Base-by-base conservation (phyloP, 495 filamentous ascomycete species). In the Aspergillus ellipticus region DNA sequence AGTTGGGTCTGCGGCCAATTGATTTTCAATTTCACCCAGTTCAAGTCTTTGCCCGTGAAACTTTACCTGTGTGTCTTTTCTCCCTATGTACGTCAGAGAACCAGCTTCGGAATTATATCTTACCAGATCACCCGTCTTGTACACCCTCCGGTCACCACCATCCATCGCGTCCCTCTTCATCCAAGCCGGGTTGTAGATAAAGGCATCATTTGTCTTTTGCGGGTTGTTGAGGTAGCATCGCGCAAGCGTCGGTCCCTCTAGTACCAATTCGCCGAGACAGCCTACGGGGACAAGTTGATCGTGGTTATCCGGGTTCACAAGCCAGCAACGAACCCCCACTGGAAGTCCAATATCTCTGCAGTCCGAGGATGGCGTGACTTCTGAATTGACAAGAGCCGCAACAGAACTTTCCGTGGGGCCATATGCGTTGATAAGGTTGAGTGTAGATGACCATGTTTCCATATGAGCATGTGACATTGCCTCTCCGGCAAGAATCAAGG, bases 1-100 rank as follows among this genome's bases (percentile, higher is more conserved):
- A 17, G 62, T 43, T 2, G 50, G 21, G 21, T 73, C 63, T 11
- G 59, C 58, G 43, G 56, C 66, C 49, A 76, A 61, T 59, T 81
- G 73, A 55, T 80, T 79, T 61, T 89, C 85, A 43, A 89, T 82
- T 57, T 89, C 85, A 2, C 79, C 81, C 15, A 88, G 68, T 62
- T 89, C 85, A 31, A 89, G 76, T 28, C 85, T 71, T 59, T 89
- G 85, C 10, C 85, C 85, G 37, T 82, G 79, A 16, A 87, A 68
- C 66, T 89, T 89, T n/a, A 86, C 80, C 60, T 87, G 84, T 1
- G 80, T 80, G 55, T 89, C 85, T 51, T 83, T 82, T 26, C 85
- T 73, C 42, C 85, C 85, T 16, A 88, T 67, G 66, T 84, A 87
- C 37, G 76, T 73, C n/a, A 87, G 66, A 9, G 70, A 74, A 9